Base-by-base conservation (phyloP, 2,329 filamentous ascomycete genomes). In the Sporothrix euskadiensis region DNA sequence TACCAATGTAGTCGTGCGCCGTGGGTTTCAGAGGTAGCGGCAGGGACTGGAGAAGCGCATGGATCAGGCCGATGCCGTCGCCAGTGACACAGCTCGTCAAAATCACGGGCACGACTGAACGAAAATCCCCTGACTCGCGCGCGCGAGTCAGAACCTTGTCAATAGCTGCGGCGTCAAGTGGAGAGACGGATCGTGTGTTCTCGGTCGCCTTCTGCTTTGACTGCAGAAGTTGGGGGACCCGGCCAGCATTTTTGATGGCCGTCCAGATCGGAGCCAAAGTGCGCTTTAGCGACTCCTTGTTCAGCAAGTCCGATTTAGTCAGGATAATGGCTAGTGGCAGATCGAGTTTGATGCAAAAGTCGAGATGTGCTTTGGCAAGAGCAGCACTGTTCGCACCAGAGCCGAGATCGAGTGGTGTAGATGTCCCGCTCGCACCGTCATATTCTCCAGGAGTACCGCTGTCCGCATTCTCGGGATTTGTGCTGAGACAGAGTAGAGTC, bases 71-170 rank as follows among this genome's bases (percentile, higher is more conserved):
- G 72, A 98, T 91, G 0, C 96, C 95, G 14, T 87, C 90, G 0
- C 95, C 96, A 77, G 91, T 93, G 1, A 97, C 90, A 4, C 94
- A 90, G 79, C 94, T 98, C 3, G 94, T 95, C 73, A 98, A 86
- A 0, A 98, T 83, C 68, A 99, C 94, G 0, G 96, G 96, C 0
- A 98, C 92, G 47, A 89, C 84, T 77, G 82, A 79, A 75, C 84
- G 81, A 22, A 85, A 78, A 69, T 83, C 81, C 0, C 80, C 82
- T 32, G 82, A 81, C 22, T 83, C 79, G 1, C 82, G 78, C 32
- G 92, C 84, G 35, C 81, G 81, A 69, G 85, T 79, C n/a, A 91
- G 82, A 8, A 89, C 82, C 8, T 84, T 84, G 72, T 86, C 85
- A 12, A 91, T 87, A 72, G 91, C 89, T 22, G 83, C 81, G 8